phyloP scores from a whole-genome alignment of 352 stramenopile species.

The Phytophthora pistaciae region DNA sequence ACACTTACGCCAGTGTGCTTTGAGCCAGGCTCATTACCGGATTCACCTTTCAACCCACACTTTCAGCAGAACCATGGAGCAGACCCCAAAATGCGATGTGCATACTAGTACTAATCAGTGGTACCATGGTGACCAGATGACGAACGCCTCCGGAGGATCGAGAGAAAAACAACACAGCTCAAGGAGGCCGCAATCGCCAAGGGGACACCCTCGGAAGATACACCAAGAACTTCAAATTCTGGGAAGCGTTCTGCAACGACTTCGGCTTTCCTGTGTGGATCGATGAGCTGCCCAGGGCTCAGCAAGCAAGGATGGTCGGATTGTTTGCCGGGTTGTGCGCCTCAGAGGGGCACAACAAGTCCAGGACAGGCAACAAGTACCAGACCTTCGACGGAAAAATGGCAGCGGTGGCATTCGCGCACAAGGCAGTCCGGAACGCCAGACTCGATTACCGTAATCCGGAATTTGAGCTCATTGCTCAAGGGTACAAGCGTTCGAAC shows the following conservation, averaged over 20 bases:
- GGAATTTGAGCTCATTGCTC: neutral
- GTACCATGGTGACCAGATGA: neutral
- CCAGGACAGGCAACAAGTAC: neutral
- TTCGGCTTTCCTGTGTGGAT: constrained; percentile 33
- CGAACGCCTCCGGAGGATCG: neutral
- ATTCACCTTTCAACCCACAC: constrained; percentile 9
- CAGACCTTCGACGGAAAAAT: constrained; percentile 1
- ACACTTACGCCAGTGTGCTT: constrained; percentile 2
- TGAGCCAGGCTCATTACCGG: constrained; percentile 24
- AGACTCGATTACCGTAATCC: neutral
- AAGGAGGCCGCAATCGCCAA: neutral
- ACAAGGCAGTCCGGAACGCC: neutral
- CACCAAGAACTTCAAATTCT: constrained; percentile 23
- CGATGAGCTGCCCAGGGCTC: constrained; percentile 29
- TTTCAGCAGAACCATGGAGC: constrained; percentile 13
- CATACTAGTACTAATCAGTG: neutral
- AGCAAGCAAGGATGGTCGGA: constrained; percentile 32
- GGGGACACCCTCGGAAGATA: constrained; percentile 6
- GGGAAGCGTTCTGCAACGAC: constrained; percentile 18
- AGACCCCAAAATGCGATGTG: constrained; percentile 8
- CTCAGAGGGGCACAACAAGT: constrained; percentile 7
- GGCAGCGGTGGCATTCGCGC: neutral
- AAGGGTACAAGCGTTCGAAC: neutral
- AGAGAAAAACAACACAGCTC: neutral
- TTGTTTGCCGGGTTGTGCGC: constrained; percentile 27